Conservation (phyloP, 495 filamentous ascomycete species). For the Neurospora discreta region DNA sequence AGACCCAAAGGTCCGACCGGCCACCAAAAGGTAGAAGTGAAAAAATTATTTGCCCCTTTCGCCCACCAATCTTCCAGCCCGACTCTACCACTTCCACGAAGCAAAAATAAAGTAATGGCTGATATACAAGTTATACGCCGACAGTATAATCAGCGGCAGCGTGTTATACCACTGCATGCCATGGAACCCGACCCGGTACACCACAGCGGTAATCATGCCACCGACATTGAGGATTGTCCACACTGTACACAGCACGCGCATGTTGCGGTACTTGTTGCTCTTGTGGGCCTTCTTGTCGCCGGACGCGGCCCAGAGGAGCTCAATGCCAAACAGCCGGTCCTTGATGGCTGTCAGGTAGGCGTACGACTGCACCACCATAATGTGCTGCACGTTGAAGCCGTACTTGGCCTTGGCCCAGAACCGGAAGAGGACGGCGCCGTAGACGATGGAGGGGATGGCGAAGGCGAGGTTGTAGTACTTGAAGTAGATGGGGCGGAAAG, state of each 20-base stretch:
- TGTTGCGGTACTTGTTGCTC: constrained; percentile 23
- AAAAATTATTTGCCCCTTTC: no score
- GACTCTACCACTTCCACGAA: constrained; percentile 22
- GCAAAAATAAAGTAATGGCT: constrained; percentile 19
- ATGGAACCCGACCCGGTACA: constrained; percentile 10
- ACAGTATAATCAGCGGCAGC: constrained; percentile 18
- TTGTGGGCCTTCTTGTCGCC: constrained; percentile 26
- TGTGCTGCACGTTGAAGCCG: constrained; percentile 26
- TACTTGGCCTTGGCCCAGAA: constrained; percentile 22
- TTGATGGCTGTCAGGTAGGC: constrained; percentile 26
- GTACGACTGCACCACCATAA: constrained; percentile 25
- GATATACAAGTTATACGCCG: constrained; percentile 20
- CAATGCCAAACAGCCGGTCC: constrained; percentile 21
- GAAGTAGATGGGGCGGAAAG: constrained; percentile 21
- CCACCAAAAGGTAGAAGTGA: background rate
- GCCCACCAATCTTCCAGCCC: no score
- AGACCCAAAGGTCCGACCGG: background rate
- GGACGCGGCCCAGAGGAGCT: constrained; percentile 23
- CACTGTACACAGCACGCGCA: constrained; percentile 20
- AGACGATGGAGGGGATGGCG: constrained; percentile 22
- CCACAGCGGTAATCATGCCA: constrained; percentile 14
- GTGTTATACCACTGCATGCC: constrained; percentile 20
- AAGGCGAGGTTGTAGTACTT: constrained; percentile 27
- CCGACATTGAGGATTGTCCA: constrained; percentile 16
- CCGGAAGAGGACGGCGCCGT: constrained; percentile 19